phyloP scores from a whole-genome alignment of 176 grass and related monocot species.

The Neostapfia colusana region DNA sequence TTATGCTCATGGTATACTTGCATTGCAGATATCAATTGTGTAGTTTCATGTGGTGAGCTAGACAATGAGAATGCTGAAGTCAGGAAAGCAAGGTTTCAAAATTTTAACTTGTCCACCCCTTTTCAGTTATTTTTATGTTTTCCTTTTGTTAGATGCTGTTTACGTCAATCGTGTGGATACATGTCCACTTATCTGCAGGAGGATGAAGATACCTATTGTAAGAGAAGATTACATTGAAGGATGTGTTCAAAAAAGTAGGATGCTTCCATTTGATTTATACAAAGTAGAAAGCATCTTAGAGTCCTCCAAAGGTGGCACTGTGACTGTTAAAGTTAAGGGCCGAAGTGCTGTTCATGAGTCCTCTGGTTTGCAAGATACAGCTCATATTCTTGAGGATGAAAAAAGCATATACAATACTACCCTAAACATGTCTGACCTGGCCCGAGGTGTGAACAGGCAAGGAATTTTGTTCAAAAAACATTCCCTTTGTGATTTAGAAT shows the following conservation, averaged over 20 bases:
- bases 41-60: constrained; percentile 68
- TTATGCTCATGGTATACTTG: constrained; percentile 39
- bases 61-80: constrained; percentile 68
- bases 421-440: constrained; percentile 93
- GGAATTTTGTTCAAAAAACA: constrained; percentile 16
- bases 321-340: constrained; percentile 98
- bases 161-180: constrained; percentile 9
- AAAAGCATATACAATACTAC: constrained; percentile 97
- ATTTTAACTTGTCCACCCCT: constrained; percentile 10
- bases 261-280: constrained; percentile 78
- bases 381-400: constrained; percentile 87
- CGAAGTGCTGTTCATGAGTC: constrained; percentile 94
- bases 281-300: constrained; percentile 61
- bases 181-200: constrained; percentile 57
- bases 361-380: constrained; percentile 88
- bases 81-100: constrained; percentile 75
- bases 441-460: constrained; percentile 89
- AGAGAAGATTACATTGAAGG: constrained; percentile 69
- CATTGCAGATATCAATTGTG: constrained; percentile 79
- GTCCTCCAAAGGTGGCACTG: constrained; percentile 60
- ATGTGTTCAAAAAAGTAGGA: constrained; percentile 70
- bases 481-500: constrained; percentile 2
- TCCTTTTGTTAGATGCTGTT: constrained; percentile 24
- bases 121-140: constrained; percentile 12
- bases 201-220: constrained; percentile 83